phyloP scores from a whole-genome alignment of 495 filamentous ascomycete genomes.

The Massariosphaeria phaeospora region DNA sequence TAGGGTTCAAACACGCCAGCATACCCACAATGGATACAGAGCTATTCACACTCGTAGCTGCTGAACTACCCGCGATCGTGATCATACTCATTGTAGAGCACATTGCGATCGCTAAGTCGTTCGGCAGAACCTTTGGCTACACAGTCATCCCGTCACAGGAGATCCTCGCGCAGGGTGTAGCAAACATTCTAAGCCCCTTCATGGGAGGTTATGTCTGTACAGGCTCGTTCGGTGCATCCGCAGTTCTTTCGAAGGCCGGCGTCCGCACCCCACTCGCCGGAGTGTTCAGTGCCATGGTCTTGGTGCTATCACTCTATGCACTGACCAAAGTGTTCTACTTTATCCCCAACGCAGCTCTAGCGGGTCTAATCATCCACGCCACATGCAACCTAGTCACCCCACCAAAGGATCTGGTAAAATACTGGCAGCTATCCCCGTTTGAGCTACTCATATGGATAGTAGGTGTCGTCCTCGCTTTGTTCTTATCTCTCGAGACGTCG shows the following conservation, averaged over 20 bases:
- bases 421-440: conserved; percentile 14
- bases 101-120: conserved; percentile 18
- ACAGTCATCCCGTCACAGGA: conserved; percentile 16
- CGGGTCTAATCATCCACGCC: conserved; percentile 17
- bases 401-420: conserved; percentile 9
- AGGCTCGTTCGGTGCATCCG: conserved; percentile 18
- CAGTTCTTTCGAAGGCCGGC: conserved; percentile 12
- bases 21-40: conserved; percentile 5
- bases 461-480: conserved; percentile 10
- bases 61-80: conserved; percentile 8
- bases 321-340: conserved; percentile 15
- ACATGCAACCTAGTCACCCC: conserved; percentile 10
- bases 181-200: conserved; percentile 9
- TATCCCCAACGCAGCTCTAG: conserved; percentile 15
- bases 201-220: conserved; percentile 18
- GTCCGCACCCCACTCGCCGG: conserved; percentile 13
- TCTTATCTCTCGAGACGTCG: conserved; percentile 5
- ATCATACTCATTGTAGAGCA: conserved; percentile 21
- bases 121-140: conserved; percentile 16
- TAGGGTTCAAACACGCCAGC: conserved; percentile 12
- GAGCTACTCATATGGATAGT: conserved; percentile 15
- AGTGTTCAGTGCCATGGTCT: conserved; percentile 15
- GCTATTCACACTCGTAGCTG: conserved; percentile 9
- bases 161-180: conserved; percentile 12
- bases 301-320: conserved; percentile 10